Evolutionary conservation across 176 grass and related monocot genomes (phyloP).

Genomic region (Rhynchospora pubera): DNA sequence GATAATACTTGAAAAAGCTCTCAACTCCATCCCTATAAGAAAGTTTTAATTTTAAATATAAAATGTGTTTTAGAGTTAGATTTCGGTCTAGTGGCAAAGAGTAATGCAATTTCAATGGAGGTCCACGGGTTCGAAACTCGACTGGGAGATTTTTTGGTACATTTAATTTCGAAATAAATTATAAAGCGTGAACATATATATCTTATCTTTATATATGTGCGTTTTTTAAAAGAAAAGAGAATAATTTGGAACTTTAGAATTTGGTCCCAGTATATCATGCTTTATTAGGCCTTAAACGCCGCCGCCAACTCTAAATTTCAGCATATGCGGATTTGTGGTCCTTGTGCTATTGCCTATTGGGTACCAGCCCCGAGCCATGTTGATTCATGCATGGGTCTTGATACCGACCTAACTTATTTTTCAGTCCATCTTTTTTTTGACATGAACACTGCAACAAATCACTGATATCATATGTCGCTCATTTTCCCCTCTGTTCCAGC

Average conservation of each 20-base stretch:
- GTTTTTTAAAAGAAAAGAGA: not conserved
- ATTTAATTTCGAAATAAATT: too few relatives aligned
- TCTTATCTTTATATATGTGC: too few relatives aligned
- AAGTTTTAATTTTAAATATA: too few relatives aligned
- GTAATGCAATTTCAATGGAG: too few relatives aligned
- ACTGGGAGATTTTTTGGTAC: too few relatives aligned
- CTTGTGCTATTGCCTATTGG: not conserved
- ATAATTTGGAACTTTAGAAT: not conserved
- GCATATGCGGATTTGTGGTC: not conserved
- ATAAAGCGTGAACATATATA: too few relatives aligned
- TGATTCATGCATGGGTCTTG: slow-evolving; percentile 6
- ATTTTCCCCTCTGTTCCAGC: not conserved
- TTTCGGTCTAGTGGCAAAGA: too few relatives aligned
- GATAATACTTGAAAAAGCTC: too few relatives aligned
- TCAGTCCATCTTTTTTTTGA: not conserved
- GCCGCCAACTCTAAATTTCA: not conserved
- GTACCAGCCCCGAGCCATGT: not conserved
- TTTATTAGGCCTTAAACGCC: not conserved
- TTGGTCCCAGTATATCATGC: not conserved
- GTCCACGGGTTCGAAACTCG: too few relatives aligned
- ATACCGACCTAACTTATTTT: not conserved
- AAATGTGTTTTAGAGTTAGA: too few relatives aligned
- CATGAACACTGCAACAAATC: slow-evolving; percentile 7
- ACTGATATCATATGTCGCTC: not conserved
- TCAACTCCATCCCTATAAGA: too few relatives aligned